These are phyloP conservation scores for Orbilia blumenaviensis DNA, from an alignment of 2,329 filamentous ascomycete genomes.

Conservation along the genomic window DNA sequence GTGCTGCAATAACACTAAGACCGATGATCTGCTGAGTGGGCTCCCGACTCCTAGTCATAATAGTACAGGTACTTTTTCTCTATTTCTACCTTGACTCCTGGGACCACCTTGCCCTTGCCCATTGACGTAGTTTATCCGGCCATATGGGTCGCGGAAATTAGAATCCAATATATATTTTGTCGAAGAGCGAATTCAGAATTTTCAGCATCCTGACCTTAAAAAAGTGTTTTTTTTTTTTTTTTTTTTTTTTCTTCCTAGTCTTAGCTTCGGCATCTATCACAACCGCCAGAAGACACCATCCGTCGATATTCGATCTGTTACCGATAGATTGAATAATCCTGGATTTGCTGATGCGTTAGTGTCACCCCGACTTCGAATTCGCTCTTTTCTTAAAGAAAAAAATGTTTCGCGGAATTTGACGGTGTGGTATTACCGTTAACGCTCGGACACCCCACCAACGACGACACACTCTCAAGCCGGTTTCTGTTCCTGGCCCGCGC, in stretches of 20 bases:
- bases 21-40: slow-evolving; percentile 43
- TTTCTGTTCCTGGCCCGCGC: slow-evolving; percentile 48
- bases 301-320: slow-evolving; percentile 26
- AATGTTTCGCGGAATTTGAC: neutral
- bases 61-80: too few species aligned
- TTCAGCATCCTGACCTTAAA: slow-evolving; percentile 14
- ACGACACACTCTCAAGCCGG: slow-evolving; percentile 31
- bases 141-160: slow-evolving; percentile 43
- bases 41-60: slow-evolving; percentile 6
- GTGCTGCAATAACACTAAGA: slow-evolving; percentile 26
- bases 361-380: neutral
- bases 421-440: slow-evolving; percentile 36
- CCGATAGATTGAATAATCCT: slow-evolving; percentile 42
- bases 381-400: neutral
- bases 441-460: slow-evolving; percentile 48
- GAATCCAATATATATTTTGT: slow-evolving; percentile 15
- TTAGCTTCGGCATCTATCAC: slow-evolving; percentile 4
- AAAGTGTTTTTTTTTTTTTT: too few species aligned
- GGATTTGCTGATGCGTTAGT: slow-evolving; percentile 8
- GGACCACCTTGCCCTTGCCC: slow-evolving; percentile 10
- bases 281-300: neutral
- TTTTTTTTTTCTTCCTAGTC: too few species aligned
- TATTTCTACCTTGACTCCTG: neutral
- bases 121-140: slow-evolving; percentile 49
- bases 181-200: slow-evolving; percentile 22